Conservation (phyloP, 805 yeast species). For the Candida rishiriensis region DNA sequence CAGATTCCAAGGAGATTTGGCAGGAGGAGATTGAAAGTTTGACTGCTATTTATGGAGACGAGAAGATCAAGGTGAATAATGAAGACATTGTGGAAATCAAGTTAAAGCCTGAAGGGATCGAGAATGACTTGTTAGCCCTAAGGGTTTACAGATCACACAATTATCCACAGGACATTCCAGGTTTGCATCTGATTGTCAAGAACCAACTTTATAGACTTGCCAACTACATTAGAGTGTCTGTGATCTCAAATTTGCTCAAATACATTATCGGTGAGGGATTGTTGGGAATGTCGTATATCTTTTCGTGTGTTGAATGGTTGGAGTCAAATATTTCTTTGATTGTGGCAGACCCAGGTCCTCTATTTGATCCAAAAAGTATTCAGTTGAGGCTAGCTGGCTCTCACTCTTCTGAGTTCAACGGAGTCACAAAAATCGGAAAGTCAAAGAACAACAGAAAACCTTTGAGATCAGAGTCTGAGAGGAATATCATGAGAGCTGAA, state of each 20-base stretch:
- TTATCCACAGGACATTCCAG: constrained; percentile 70
- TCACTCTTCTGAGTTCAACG: not conserved
- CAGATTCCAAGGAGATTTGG: constrained; percentile 48
- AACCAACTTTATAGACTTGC: constrained; percentile 52
- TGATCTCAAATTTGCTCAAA: constrained; percentile 42
- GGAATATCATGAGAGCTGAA: constrained; percentile 30
- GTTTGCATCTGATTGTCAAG: constrained; percentile 50
- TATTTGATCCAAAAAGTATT: constrained; percentile 33
- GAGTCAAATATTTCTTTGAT: constrained; percentile 55
- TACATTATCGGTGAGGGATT: constrained; percentile 39
- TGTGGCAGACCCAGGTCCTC: constrained; percentile 71
- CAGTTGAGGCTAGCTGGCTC: not conserved
- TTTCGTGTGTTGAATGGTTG: constrained; percentile 71
- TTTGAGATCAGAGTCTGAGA: constrained; percentile 26
- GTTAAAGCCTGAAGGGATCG: constrained; percentile 30
- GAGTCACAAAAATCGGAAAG: not conserved
- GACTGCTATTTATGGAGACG: constrained; percentile 51
- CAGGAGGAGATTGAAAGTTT: constrained; percentile 70
- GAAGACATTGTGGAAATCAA: constrained; percentile 31
- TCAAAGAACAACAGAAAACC: not conserved
- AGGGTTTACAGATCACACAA: constrained; percentile 40
- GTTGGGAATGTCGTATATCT: constrained; percentile 69
- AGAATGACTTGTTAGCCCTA: constrained; percentile 26
- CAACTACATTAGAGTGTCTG: constrained; percentile 61
- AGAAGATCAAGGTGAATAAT: constrained; percentile 30